Evolutionary conservation across 305 asterid species (phyloP), one percentile per base, ranked within the genome.

Genomic region (Nicotiana rustica): DNA sequence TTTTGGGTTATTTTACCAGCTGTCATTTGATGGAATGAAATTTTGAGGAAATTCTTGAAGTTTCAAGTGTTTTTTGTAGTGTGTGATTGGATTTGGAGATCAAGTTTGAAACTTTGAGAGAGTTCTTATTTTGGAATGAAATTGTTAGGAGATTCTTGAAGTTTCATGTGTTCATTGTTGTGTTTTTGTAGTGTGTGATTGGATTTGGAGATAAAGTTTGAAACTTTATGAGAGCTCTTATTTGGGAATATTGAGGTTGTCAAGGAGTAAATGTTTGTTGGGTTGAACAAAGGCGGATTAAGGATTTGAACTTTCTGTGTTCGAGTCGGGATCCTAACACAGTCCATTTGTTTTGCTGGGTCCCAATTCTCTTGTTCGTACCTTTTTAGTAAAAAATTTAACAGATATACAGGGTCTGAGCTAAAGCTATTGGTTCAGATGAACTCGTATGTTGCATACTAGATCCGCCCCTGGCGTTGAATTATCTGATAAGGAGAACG

Each of bases 141-240:
- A 70, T 0, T 41, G 60, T 81, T 78, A 82, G 18, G 52, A 73
- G 82, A 81, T 52, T 67, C 86, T 66, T 81, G 80, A 85, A 86
- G 84, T 88, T 90, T 87, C 47, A 67, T 82, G 81, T 82, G 9
- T 47, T 18, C 60, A 56, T 85, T 52, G 64, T 7, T 15, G 56
- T 67, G 44, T 19, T 80, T 84, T 70, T 85, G 60, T 19, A 31
- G 60, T 71, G 60, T 44, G 13, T 71, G 61, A 21, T 71, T 47
- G 13, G 78, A 83, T 65, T 87, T 86, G 85, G 89, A 56, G 86
- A 82, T 36, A 57, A 69, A 81, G 78, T 69, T 82, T 21, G 52
- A 55, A 82, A 86, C 52, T 64, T 84, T 61, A 66, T 65, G 84
- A 47, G 10, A 88, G 62, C 65, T 80, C 56, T 82, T 65, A 62